Evolutionary conservation across 208 protist species (phyloP).

Genomic region (Trypanosomatidae sp.): DNA sequence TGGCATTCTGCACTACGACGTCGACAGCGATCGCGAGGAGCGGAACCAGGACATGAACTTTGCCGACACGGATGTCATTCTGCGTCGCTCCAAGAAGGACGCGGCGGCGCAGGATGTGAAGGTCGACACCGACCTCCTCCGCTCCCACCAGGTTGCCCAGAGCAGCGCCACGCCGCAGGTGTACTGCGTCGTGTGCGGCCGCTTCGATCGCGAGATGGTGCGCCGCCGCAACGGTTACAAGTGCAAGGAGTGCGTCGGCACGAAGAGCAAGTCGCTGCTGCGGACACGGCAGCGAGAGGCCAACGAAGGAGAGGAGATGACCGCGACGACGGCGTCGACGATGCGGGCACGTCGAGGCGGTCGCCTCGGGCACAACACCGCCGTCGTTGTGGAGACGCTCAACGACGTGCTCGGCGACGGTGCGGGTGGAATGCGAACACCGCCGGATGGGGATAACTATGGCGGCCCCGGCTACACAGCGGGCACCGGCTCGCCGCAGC

Average conservation of each 20-base stretch:
- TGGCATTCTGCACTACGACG: slow-evolving; percentile 72
- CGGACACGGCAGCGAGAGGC: slow-evolving; percentile 49
- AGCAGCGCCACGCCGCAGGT: slow-evolving; percentile 43
- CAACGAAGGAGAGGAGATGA: too few species aligned
- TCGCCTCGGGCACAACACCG: slow-evolving; percentile 16
- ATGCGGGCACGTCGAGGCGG: background rate
- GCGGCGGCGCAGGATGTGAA: slow-evolving; percentile 39
- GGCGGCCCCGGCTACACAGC: too few species aligned
- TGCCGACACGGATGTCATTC: slow-evolving; percentile 75
- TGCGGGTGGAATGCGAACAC: too few species aligned
- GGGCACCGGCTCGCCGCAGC: background rate
- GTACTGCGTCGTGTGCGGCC: slow-evolving; percentile 83
- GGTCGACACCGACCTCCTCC: slow-evolving; percentile 69
- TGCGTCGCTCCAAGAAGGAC: slow-evolving; percentile 48
- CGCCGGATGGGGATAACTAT: too few species aligned
- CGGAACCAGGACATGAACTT: slow-evolving; percentile 70
- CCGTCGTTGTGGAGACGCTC: slow-evolving; percentile 26
- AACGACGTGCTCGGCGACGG: too few species aligned
- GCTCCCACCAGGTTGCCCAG: slow-evolving; percentile 43
- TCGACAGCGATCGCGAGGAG: slow-evolving; percentile 73
- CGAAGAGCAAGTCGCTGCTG: slow-evolving; percentile 71
- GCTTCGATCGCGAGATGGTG: slow-evolving; percentile 81
- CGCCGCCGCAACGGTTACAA: slow-evolving; percentile 75
- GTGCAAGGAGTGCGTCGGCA: slow-evolving; percentile 76
- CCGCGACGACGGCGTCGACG: slow-evolving; percentile 2